Base-by-base conservation (phyloP, 2,329 filamentous ascomycete species). In the Cryphonectria nitschkei region DNA sequence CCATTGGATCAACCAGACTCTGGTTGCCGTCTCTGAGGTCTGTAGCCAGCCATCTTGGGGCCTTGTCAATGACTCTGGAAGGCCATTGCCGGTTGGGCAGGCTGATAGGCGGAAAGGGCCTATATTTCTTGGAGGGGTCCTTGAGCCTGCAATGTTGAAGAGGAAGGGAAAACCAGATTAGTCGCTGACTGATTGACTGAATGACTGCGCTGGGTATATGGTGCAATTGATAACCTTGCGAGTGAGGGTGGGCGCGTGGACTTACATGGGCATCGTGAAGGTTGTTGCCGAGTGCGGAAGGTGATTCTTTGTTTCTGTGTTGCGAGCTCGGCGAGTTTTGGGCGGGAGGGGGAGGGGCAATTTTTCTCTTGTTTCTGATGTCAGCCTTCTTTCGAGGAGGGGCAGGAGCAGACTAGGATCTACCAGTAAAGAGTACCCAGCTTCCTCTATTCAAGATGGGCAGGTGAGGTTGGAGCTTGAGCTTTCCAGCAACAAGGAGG, bases 21-120 rank as follows among this genome's bases (percentile, higher is more conserved):
- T 98, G 95, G 85, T 98, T 98, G 70, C 95, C 95, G 85, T 98
- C 95, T 78, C 95, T 87, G 77, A 97, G 84, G 80, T 96, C 93
- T 56, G 94, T 97, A 61, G 93, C 92, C 79, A 98, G 89, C 95
- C 95, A 98, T 77, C 95, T 88, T 50, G 94, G 95, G 65, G 95
- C 88, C 83, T 95, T 96, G 77, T 93, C 89, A 77, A 98, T 88
- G 56, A 88, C 89, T 84, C 93, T 95, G 79, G 87, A 88, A 14
- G 94, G 94, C 94, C 94, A 97, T 92, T 92, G 89, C 52, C 92
- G 87, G 80, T 93, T 85, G 39, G 90, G 88, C 56, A 94, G 84
- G 77, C 92, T 82, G 68, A 92, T 77, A 72, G 90, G 89, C 76
- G 86, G 85, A 80, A 94, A 94, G 68, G 84, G 83, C 81, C 87